Evolutionary conservation across 1,284 basidiomycete genomes (phyloP).

Genomic region (Phellopilus nigrolimitatus): DNA sequence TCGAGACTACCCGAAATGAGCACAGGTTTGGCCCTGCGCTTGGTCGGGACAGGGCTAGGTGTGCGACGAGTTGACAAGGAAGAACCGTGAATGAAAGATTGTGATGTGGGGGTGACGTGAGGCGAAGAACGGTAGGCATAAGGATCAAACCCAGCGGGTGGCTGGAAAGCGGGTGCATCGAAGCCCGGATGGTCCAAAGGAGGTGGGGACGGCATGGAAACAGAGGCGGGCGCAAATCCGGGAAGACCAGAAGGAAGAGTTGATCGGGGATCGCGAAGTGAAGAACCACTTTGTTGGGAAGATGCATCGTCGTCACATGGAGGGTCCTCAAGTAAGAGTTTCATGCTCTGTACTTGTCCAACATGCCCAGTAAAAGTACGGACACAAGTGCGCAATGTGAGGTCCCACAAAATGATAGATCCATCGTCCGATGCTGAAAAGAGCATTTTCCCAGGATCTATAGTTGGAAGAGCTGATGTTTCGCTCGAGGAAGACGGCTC

Average conservation of each 20-base stretch:
- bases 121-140: constrained; percentile 20
- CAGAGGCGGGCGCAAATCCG: constrained; percentile 24
- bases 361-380: constrained; percentile 88
- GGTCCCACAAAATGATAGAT: constrained; percentile 92
- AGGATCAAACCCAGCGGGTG: constrained; percentile 24
- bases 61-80: constrained; percentile 10
- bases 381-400: constrained; percentile 76
- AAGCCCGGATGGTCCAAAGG: constrained; percentile 24
- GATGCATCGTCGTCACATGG: constrained; percentile 30
- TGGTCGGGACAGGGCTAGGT: constrained; percentile 7
- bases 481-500: constrained; percentile 27
- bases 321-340: constrained; percentile 63
- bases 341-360: constrained; percentile 92
- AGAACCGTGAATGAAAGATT: constrained; percentile 2
- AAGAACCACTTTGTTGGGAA: not conserved
- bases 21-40: constrained; percentile 48
- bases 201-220: constrained; percentile 21
- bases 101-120: constrained; percentile 14
- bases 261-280: constrained; percentile 19
- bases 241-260: constrained; percentile 23
- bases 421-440: constrained; percentile 97
- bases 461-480: constrained; percentile 38
- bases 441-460: constrained; percentile 86
- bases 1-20: constrained; percentile 91
- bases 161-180: constrained; percentile 19